Evolutionary conservation across 192 early-diverging fungal genomes (phyloP), one percentile per base, ranked within the genome.

Genomic region (Dissophora ornata): DNA sequence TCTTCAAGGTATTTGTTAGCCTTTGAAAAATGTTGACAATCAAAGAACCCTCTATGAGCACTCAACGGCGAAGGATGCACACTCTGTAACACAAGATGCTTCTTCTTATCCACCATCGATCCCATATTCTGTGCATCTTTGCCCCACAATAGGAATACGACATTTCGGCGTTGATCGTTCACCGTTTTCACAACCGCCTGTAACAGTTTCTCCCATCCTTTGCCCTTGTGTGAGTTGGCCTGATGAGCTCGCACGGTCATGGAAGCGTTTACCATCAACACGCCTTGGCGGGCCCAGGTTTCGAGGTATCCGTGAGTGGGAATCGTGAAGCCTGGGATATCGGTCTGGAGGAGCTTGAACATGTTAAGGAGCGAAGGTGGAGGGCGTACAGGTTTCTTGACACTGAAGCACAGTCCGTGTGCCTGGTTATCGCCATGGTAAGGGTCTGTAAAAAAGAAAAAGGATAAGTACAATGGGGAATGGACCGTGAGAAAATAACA

Each of bases 121-220:
- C 92, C 93, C 57, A 95, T 94, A 82, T 95, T 95, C 74, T 95
- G 93, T 24, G 95, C 95, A 68, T 91, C 89, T 22, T 82, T 68
- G 21, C 97, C 97, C 96, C 97, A 98, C 24, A 98, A 85, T 80
- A 98, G 89, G 82, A 98, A 98, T 45, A 98, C 97, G 8, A 96
- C 84, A 45, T 89, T 77, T 1, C 38, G 48, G 3, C 80, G 74
- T 32, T 86, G 79, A 7, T 84, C 74, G 67, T 90, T 91, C 47
- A 98, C 62, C 50, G 92, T 83, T 21, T 83, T 63, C 36, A 98
- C 84, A 21, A 96, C 90, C 0, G 90, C 85, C 71, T 97, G 94
- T 81, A 73, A 32, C 67, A 98, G 91, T 45, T 82, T 77, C 57
- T 90, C 91, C 97, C 96, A 98, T 9, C 95, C 97, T 62, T 84